Conservation (phyloP, 1,139 yeast genomes). For the Kurtzmaniella quercitrusa region DNA sequence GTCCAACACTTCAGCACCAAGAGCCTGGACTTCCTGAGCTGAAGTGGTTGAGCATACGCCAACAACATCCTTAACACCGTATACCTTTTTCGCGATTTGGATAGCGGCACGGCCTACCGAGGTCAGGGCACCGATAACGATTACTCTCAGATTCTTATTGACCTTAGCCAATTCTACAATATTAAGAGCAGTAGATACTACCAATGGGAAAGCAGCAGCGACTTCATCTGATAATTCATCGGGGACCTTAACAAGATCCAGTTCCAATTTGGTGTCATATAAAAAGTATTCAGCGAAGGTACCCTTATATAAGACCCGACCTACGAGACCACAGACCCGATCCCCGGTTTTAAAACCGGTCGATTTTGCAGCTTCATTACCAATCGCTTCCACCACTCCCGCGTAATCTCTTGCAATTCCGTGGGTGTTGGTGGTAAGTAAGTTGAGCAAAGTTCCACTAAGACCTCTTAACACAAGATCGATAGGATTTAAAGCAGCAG, state of each 20-base stretch:
- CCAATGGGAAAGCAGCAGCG: conserved; percentile 58
- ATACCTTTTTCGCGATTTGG: conserved; percentile 50
- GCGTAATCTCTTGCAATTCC: conserved; percentile 70
- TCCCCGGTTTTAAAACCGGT: conserved; percentile 52
- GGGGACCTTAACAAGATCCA: conserved; percentile 45
- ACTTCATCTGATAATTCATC: conserved; percentile 40
- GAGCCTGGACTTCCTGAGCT: conserved; percentile 31
- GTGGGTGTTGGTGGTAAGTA: conserved; percentile 26
- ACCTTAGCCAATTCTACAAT: conserved; percentile 29
- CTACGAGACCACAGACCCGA: conserved; percentile 54
- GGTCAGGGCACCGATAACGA: conserved; percentile 72
- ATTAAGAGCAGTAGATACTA: conserved; percentile 54
- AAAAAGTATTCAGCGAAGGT: conserved; percentile 39
- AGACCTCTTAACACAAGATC: conserved; percentile 50
- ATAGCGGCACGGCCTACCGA: conserved; percentile 62
- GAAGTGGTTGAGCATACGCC: conserved; percentile 34
- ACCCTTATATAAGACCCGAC: conserved; percentile 46
- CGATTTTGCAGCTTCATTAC: conserved; percentile 30
- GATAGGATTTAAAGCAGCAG: conserved; percentile 65
- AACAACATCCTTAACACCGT: conserved; percentile 42
- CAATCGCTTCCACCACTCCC: conserved; percentile 61
- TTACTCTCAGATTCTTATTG: conserved; percentile 28
- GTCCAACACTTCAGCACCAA: conserved; percentile 56
- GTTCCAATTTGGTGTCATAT: conserved; percentile 43
- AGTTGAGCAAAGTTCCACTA: conserved; percentile 26